A percentile compares a stretch with the other conserved stretches of the same genome.
These are phyloP conservation scores for Myrmaecium sp. DNA, from an alignment of 2,329 filamentous ascomycete species.

Conservation along the genomic window DNA sequence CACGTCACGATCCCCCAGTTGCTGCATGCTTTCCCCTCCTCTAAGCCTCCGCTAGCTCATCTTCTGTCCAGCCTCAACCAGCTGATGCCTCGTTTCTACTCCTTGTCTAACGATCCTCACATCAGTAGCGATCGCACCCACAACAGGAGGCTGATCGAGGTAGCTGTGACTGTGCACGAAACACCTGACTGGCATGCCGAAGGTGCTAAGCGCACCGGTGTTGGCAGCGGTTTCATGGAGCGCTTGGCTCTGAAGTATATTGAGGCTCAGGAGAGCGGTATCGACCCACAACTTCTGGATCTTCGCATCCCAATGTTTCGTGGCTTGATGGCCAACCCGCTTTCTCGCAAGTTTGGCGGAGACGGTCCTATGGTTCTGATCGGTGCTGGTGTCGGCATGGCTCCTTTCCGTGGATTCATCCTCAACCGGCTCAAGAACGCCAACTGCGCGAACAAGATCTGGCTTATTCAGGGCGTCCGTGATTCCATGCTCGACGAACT, in stretches of 20 bases:
- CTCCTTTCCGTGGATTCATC: conserved; percentile 94
- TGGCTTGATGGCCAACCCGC: conserved; percentile 89
- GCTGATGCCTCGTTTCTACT: conserved; percentile 97
- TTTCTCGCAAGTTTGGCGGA: conserved; percentile 77
- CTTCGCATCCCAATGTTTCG: conserved; percentile 93
- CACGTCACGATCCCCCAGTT: conserved; percentile 73
- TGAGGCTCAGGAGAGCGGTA: conserved; percentile 42
- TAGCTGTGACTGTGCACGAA: conserved; percentile 94
- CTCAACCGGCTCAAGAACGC: conserved; percentile 84
- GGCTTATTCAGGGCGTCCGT: conserved; percentile 87
- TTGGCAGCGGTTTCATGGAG: conserved; percentile 88
- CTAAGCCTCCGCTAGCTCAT: conserved; percentile 69
- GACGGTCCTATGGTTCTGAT: conserved; percentile 97
- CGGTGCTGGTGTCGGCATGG: conserved; percentile 89
- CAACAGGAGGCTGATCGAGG: conserved; percentile 67
- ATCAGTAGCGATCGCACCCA: conserved; percentile 55
- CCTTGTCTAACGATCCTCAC: conserved; percentile 87
- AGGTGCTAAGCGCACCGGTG: conserved; percentile 47
- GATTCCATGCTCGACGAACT: conserved; percentile 90
- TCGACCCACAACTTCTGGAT: conserved; percentile 34
- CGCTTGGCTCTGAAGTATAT: conserved; percentile 60
- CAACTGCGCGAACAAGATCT: conserved; percentile 95
- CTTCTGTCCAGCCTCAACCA: conserved; percentile 67
- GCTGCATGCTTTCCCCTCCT: conserved; percentile 78
- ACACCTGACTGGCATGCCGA: conserved; percentile 60